Evolutionary conservation across 139 green algal genomes (phyloP).

Genomic region (Chlamydomonas sp.): DNA sequence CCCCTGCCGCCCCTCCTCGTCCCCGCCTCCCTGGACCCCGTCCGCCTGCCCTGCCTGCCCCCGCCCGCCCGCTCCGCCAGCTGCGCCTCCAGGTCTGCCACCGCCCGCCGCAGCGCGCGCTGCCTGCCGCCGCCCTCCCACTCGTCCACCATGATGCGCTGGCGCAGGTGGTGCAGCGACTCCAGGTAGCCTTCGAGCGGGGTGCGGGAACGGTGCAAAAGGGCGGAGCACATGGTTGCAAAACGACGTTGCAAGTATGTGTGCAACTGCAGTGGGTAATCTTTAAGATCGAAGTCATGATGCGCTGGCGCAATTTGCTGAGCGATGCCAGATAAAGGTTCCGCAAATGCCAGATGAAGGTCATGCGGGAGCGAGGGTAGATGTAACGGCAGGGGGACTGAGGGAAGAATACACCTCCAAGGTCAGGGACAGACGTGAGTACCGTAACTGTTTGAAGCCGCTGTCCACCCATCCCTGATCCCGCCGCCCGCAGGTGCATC

Average conservation of each 20-base stretch:
- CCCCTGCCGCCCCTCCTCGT: not conserved
- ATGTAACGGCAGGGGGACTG: not conserved
- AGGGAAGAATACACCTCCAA: no score
- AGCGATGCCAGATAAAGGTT: no score
- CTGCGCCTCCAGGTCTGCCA: constrained; percentile 26
- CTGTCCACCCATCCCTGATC: no score
- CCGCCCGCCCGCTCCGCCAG: not conserved
- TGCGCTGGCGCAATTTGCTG: no score
- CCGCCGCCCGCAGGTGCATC: no score
- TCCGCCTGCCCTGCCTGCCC: not conserved
- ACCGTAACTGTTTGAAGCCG: no score
- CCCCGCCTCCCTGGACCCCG: not conserved
- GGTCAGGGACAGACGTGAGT: no score
- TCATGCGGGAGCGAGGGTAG: not conserved
- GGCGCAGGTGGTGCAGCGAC: constrained; percentile 25
- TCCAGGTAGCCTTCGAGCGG: constrained; percentile 27
- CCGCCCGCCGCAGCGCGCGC: constrained; percentile 19
- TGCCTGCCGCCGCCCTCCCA: constrained; percentile 36
- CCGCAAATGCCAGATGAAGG: no score
- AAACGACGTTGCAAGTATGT: no score
- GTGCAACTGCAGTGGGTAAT: no score
- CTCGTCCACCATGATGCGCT: constrained; percentile 36
- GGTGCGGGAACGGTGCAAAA: not conserved
- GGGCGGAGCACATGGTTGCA: no score
- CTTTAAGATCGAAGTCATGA: no score